Evolutionary conservation across 352 stramenopile species (phyloP), one percentile per base, ranked within the genome.

Genomic region (Phytopythium sindhum): DNA sequence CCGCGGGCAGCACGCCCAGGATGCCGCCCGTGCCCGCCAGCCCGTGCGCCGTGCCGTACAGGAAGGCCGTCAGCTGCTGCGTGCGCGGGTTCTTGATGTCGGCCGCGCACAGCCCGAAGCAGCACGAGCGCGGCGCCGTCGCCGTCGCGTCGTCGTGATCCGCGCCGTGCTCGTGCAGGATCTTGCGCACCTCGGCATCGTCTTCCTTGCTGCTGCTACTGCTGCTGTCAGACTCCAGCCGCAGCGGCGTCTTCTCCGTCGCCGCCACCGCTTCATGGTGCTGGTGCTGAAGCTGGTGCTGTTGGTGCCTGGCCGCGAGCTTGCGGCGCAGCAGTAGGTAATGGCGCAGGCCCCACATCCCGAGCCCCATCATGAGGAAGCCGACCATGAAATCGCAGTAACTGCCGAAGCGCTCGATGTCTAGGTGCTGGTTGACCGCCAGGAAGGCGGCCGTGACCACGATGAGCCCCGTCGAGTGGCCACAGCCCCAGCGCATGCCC

Each of bases 401-500:
- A 33, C 60, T 83, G 59, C 77, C 77, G 39, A 89, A 83, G 12
- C 63, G 68, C 29, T 81, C 67, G 45, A 89, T 69, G 61, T 77
- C 72, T 66, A 77, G 60, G 29, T 75, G 73, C 58, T 65, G 75
- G 61, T 75, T 88, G 28, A 74, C 69, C 37, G 71, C 88, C 74
- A 77, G 84, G 72, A 78, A 93, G 60, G 52, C 72, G 50, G 67
- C 77, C 58, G 67, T 93, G 31, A 89, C 77, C 29, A 89, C 35
- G 24, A 97, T 61, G 21, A 97, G 75, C 2, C 89, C 91, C 8
- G 80, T 86, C 7, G 79, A 91, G 68, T 97, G 89, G 53, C 89
- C 89, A 50, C 91, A 77, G n/a, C 91, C 91, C 91, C 89, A 97
- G 69, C 85, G 83, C 64, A 97, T 79, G 21, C 89, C 89, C 10